Conservation (phyloP, 441 rosid genomes). For the Euphorbia schlechtendalii region DNA sequence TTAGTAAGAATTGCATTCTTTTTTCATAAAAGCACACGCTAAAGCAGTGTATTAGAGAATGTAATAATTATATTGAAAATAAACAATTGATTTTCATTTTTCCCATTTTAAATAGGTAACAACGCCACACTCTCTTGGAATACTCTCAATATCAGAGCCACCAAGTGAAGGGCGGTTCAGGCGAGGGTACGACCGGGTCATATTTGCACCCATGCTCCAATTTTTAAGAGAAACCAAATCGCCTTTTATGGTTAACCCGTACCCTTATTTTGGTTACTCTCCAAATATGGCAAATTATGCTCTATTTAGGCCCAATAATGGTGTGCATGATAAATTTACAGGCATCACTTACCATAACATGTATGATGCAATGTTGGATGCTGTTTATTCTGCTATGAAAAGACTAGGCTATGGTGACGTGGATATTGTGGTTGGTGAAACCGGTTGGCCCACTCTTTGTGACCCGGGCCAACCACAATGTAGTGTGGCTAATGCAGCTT, state of each 20-base stretch:
- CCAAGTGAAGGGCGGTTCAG: slow-evolving; percentile 57
- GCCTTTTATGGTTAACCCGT: slow-evolving; percentile 39
- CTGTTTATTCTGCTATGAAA: slow-evolving; percentile 62
- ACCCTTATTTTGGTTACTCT: slow-evolving; percentile 13
- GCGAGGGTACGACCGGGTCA: slow-evolving; percentile 37
- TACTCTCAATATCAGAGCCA: slow-evolving; percentile 47
- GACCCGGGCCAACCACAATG: slow-evolving; percentile 45
- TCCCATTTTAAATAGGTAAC: slow-evolving; percentile 37
- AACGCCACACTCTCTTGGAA: slow-evolving; percentile 64
- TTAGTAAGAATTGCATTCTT: no score
- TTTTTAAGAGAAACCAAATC: slow-evolving; percentile 56
- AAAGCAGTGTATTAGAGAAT: neutral
- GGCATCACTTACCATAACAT: slow-evolving; percentile 56
- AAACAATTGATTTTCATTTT: neutral
- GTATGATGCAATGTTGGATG: slow-evolving; percentile 77
- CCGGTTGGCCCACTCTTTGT: slow-evolving; percentile 70
- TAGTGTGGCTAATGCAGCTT: slow-evolving; percentile 36
- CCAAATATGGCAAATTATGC: slow-evolving; percentile 44
- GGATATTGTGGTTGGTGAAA: slow-evolving; percentile 57
- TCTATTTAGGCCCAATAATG: slow-evolving; percentile 45
- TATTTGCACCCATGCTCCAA: slow-evolving; percentile 57
- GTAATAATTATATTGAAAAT: no score
- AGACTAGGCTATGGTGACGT: slow-evolving; percentile 51
- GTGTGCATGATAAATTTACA: slow-evolving; percentile 39
- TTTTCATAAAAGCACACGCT: no score